Base-by-base conservation (phyloP, 2,329 filamentous ascomycete genomes). In the Cladosporium sphaerospermum region DNA sequence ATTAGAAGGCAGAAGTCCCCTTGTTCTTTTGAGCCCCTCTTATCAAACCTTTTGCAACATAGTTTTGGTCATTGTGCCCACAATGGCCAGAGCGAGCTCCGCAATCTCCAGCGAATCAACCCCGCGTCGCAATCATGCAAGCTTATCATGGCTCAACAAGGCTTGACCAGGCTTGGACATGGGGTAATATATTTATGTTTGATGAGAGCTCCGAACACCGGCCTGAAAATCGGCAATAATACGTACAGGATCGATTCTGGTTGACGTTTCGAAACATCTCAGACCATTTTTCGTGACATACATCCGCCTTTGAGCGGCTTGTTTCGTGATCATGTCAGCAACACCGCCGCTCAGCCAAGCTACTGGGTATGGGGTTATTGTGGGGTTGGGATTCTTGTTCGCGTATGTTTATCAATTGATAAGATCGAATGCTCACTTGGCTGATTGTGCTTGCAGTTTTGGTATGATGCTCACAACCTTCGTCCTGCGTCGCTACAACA, bases 291-390 rank as follows among this genome's bases (percentile, higher is more conserved):
- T 7, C 23, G 23, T 28, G 23, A 28, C 23, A 28, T 28, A 28
- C 23, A 28, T 28, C 23, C 23, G 23, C 23, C 23, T 7, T 28
- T 28, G 23, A 28, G 23, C 23, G 23, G 23, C 23, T 5, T 28
- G 19, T 16, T 39, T 7, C 13, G 18, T 19, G 34, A 18, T 16
- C 23, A 56, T 56, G 62, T 55, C 61, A 28, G 56, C 55, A 13
- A 58, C 61, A 47, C 68, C 71, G 23, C 70, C 71, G 31, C 68
- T 75, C 14, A 64, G 69, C 58, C 81, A 86, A 63, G 82, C 80
- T 53, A 85, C 84, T 57, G 87, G 88, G 63, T 91, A 91, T 78
- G 87, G 86, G 64, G 84, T 91, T 60, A 81, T 91, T 47, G 71
- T 91, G 33, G 87, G 87, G 14, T 70, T 91, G 13, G 87, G 88